These are phyloP conservation scores for Metschnikowia koreensis DNA, from an alignment of 805 yeast species.

Conservation along the genomic window DNA sequence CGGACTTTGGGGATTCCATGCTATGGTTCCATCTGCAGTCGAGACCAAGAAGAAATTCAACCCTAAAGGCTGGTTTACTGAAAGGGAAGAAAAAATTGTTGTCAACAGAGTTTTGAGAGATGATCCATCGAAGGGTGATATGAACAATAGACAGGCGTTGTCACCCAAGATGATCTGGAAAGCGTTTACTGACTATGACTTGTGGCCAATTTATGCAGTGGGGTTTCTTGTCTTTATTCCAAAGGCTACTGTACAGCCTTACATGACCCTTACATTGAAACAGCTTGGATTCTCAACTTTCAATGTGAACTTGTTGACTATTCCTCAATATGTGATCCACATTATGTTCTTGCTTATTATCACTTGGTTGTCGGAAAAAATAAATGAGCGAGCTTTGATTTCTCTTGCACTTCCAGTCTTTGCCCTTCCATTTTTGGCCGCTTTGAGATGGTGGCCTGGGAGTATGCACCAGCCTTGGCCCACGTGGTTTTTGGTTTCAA, in stretches of 20 bases:
- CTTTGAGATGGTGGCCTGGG: constrained; percentile 42
- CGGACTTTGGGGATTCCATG: constrained; percentile 45
- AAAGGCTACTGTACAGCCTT: constrained; percentile 23
- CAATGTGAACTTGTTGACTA: constrained; percentile 49
- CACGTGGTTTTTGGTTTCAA: constrained; percentile 37
- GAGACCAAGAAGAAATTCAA: constrained; percentile 51
- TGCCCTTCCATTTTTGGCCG: constrained; percentile 28
- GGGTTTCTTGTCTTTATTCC: constrained; percentile 39
- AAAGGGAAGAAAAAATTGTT: constrained; percentile 54
- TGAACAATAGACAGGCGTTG: constrained; percentile 60
- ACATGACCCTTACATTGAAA: constrained; percentile 50
- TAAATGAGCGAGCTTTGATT: constrained; percentile 24
- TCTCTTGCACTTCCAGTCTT: constrained; percentile 26
- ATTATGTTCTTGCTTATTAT: constrained; percentile 20
- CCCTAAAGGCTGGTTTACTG: constrained; percentile 49
- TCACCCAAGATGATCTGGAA: constrained; percentile 36
- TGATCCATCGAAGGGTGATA: constrained; percentile 61
- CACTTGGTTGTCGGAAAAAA: constrained; percentile 24
- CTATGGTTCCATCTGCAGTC: constrained; percentile 56
- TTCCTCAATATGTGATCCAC: constrained; percentile 44
- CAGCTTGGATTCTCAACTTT: constrained; percentile 52
- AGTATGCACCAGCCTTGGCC: constrained; percentile 42
- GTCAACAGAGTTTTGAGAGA: constrained; percentile 60
- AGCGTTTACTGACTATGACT: constrained; percentile 47
- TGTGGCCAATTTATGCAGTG: constrained; percentile 53